These are phyloP conservation scores for Anisodus acutangulus DNA, from an alignment of 257 asterid species.

Conservation along the genomic window DNA sequence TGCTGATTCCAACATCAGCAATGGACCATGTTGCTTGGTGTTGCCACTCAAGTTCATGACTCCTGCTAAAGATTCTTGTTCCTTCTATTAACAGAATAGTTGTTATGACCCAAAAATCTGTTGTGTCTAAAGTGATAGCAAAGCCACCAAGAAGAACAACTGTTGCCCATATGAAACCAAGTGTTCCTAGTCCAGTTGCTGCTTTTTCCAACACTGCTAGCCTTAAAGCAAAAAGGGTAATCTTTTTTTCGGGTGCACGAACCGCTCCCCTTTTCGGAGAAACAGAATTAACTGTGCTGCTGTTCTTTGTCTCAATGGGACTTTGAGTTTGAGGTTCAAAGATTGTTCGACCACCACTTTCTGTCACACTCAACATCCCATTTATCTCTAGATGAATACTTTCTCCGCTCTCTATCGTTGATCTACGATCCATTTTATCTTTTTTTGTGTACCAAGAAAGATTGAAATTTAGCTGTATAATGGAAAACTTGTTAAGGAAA, in stretches of 20 bases:
- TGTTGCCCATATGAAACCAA: conserved; percentile 95
- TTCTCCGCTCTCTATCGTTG: conserved; percentile 53
- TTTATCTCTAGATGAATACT: conserved; percentile 65
- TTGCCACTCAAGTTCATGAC: conserved; percentile 96
- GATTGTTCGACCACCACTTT: conserved; percentile 43
- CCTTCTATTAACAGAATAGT: conserved; percentile 74
- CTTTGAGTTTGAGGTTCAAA: conserved; percentile 56
- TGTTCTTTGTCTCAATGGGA: conserved; percentile 46
- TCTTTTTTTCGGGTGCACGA: conserved; percentile 81
- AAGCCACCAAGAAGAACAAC: conserved; percentile 96
- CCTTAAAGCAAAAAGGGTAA: conserved; percentile 89
- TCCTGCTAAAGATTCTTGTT: conserved; percentile 79
- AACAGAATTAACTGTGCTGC: conserved; percentile 39
- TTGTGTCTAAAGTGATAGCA: conserved; percentile 69
- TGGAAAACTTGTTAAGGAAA: neutral
- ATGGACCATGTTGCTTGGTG: conserved; percentile 90
- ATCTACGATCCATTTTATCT: conserved; percentile 51
- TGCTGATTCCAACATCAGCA: conserved; percentile 66
- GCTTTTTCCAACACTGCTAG: conserved; percentile 85
- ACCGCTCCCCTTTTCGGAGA: conserved; percentile 34
- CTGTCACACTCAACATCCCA: conserved; percentile 37
- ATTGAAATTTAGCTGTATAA: neutral
- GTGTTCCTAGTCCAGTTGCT: conserved; percentile 86
- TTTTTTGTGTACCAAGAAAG: conserved; percentile 4
- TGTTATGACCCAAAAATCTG: conserved; percentile 97